Evolutionary conservation across 202 grass and related monocot genomes (phyloP).

Genomic region (Tripidium arundinaceum): DNA sequence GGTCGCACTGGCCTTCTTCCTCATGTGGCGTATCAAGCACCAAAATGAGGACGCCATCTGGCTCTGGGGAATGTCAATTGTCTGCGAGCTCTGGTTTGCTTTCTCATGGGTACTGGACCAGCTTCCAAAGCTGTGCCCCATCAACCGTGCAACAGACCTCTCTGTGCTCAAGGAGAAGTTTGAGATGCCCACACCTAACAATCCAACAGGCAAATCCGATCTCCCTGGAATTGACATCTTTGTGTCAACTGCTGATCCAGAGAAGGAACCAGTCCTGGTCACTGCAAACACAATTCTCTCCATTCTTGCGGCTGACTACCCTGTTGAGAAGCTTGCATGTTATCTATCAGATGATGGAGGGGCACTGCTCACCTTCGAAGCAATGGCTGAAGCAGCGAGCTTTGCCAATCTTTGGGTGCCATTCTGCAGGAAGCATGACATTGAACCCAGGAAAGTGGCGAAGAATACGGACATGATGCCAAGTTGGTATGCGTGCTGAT

Average conservation of each 20-base stretch:
- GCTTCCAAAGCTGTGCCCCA: slow-evolving; percentile 87
- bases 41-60: slow-evolving; percentile 84
- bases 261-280: slow-evolving; percentile 92
- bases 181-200: slow-evolving; percentile 62
- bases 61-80: slow-evolving; percentile 96
- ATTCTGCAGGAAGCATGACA: slow-evolving; percentile 93
- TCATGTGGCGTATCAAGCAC: slow-evolving; percentile 88
- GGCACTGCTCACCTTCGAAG: slow-evolving; percentile 91
- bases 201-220: slow-evolving; percentile 87
- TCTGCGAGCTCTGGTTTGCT: slow-evolving; percentile 98
- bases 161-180: slow-evolving; percentile 91
- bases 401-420: slow-evolving; percentile 95
- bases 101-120: slow-evolving; percentile 97
- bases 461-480: neutral
- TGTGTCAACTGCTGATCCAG: slow-evolving; percentile 91
- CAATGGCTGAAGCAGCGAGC: slow-evolving; percentile 97
- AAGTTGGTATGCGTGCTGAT: neutral
- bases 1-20: slow-evolving; percentile 77
- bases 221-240: slow-evolving; percentile 84
- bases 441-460: slow-evolving; percentile 75
- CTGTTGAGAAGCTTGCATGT: slow-evolving; percentile 94
- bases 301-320: slow-evolving; percentile 87
- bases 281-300: slow-evolving; percentile 97
- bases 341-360: slow-evolving; percentile 94
- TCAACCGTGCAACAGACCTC: slow-evolving; percentile 92